A percentile compares a stretch with the other conserved stretches of the same genome.
phyloP scores from a whole-genome alignment of 176 grass and related monocot genomes.

The Ensete ventricosum region DNA sequence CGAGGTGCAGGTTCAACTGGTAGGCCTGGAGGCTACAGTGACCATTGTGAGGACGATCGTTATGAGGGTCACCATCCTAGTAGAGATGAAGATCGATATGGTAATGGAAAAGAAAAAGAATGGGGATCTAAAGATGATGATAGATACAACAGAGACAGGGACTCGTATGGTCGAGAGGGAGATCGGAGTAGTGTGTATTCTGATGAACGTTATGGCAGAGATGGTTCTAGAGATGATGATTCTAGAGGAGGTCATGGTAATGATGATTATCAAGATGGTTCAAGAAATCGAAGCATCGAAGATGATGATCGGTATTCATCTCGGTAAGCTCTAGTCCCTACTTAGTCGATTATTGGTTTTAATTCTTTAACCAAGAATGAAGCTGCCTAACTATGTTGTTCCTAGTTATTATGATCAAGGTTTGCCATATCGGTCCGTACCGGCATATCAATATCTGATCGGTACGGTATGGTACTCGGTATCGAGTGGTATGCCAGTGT shows the following conservation, averaged over 20 bases:
- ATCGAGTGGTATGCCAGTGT: no score
- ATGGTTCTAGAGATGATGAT: conserved; percentile 56
- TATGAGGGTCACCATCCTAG: conserved; percentile 44
- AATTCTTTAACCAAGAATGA: background rate
- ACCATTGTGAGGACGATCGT: conserved; percentile 64
- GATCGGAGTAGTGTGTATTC: conserved; percentile 57
- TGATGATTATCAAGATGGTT: conserved; percentile 58
- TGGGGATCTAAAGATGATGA: conserved; percentile 63
- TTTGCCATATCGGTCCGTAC: no score
- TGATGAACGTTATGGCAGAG: conserved; percentile 48
- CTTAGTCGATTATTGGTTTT: background rate
- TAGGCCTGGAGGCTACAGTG: conserved; percentile 35
- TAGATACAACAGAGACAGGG: conserved; percentile 49
- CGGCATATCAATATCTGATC: no score
- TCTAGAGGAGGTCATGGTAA: conserved; percentile 52
- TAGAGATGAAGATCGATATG: conserved; percentile 64
- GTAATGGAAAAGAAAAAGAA: conserved; percentile 76
- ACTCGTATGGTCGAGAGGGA: conserved; percentile 53
- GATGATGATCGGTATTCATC: conserved; percentile 76
- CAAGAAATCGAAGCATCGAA: conserved; percentile 50
- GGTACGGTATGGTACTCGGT: no score
- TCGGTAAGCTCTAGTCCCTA: background rate
- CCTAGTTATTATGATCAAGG: background rate
- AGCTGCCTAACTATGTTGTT: background rate
- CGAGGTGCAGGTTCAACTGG: conserved; percentile 50